Percentiles rank a stretch among this genome's conserved stretches.
These are phyloP conservation scores for Bombardia bombarda DNA, from an alignment of 495 filamentous ascomycete genomes.

Conservation along the genomic window DNA sequence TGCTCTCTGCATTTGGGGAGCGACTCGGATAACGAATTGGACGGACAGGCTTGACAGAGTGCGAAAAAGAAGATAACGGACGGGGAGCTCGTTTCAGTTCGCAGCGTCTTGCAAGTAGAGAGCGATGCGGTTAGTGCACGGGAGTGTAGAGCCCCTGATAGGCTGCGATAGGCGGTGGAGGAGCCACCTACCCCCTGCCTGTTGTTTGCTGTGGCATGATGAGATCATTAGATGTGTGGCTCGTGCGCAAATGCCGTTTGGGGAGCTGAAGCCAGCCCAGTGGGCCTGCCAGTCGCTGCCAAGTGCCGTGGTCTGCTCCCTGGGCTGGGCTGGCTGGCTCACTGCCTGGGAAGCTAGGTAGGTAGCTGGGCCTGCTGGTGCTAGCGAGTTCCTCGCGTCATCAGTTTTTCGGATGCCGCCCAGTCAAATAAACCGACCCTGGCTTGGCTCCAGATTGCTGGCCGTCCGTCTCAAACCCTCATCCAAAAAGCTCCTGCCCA, in stretches of 20 bases:
- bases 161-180: not conserved
- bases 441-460: no score
- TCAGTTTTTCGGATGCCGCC: conserved; percentile 2
- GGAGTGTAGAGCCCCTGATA: not conserved
- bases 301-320: not conserved
- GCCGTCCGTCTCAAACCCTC: conserved; percentile 10
- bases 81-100: no score
- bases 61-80: no score
- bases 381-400: conserved; percentile 7
- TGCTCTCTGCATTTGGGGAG: no score
- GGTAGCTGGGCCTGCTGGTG: not conserved
- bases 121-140: no score
- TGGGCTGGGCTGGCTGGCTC: not conserved
- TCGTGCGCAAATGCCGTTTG: conserved; percentile 5
- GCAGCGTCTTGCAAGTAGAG: no score
- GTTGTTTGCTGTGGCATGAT: conserved; percentile 22
- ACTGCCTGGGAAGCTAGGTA: no score
- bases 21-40: no score
- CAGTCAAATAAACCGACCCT: no score
- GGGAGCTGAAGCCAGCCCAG: not conserved
- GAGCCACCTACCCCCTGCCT: not conserved
- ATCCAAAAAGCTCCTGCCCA: conserved; percentile 7
- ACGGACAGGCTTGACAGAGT: no score
- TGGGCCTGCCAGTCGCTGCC: not conserved
- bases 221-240: conserved; percentile 22